Base-by-base conservation (phyloP, 208 protist genomes). In the Leishmania turanica region DNA sequence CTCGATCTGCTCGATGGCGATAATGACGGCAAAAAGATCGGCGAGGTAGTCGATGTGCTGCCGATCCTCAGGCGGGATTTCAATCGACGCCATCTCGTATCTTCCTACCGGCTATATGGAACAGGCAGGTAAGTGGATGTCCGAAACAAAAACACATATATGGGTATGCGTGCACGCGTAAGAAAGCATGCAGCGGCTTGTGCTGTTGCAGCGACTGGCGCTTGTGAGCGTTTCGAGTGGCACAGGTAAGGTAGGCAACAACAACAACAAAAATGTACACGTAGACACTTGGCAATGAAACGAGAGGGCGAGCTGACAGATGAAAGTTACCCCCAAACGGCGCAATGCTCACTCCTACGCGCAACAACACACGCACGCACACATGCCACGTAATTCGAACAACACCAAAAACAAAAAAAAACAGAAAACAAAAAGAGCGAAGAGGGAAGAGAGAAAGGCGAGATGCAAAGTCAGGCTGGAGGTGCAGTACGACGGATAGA, bases 1-100 rank as follows among this genome's bases (percentile, higher is more conserved):
- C 78, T 99, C 98, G 4, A 99, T 81, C 58, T 97, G 92, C 81
- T 99, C 98, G 81, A 98, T 98, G 2, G 97, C 96, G 31, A 93
- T 77, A 54, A 99, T 91, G 47, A 99, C 94, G 4, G 97, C 95
- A 83, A 98, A 99, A 4, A 99, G 88, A 65, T 99, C 98, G 8
- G 97, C 92, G 37, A 99, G 84, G 83, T 99, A 98, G 60, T 99
- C 97, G 66, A 98, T 97, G 80, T 96, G 90, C 70, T 98, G 88
- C 24, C 94, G 87, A 68, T 97, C 94, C 17, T 87, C 88, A 2
- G 90, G 87, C 6, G 88, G 86, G 37, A 97, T 83, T 58, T 81
- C 78, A 75, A 86, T 83, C 7, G 82, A 86, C 17, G 74, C 24
- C 78, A 83, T 86, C 31, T 51, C 11, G 37, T 8, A 51, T 53